Evolutionary conservation across 768 basidiomycete genomes (phyloP).

Genomic region (Suillus weaverae): DNA sequence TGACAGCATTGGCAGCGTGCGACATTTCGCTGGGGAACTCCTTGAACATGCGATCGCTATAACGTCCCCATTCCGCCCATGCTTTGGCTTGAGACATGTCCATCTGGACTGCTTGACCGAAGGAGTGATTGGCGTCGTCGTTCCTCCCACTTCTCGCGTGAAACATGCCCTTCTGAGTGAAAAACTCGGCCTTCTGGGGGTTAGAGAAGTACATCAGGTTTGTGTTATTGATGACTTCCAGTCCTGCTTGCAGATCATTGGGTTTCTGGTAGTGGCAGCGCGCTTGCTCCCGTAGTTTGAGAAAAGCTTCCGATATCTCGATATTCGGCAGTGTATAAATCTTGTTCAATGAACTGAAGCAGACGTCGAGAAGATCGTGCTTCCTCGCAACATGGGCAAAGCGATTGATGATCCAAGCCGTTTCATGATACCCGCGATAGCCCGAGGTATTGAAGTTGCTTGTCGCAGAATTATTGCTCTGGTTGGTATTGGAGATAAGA

Average conservation of each 20-base stretch:
- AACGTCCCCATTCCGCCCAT: slow-evolving; percentile 98
- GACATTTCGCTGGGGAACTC: slow-evolving; percentile 72
- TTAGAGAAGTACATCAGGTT: slow-evolving; percentile 97
- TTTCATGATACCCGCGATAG: slow-evolving; percentile 97
- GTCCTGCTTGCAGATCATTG: slow-evolving; percentile 87
- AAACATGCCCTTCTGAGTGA: slow-evolving; percentile 98
- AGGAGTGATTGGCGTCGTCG: slow-evolving; percentile 89
- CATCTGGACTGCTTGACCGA: slow-evolving; percentile 94
- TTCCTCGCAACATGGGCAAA: slow-evolving; percentile 98
- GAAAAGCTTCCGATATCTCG: slow-evolving; percentile 98
- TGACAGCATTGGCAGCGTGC: slow-evolving; percentile 88
- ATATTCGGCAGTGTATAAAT: slow-evolving; percentile 99
- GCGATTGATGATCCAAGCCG: slow-evolving; percentile 99
- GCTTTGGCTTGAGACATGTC: slow-evolving; percentile 94
- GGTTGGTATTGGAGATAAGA: slow-evolving; percentile 64
- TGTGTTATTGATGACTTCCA: slow-evolving; percentile 99
- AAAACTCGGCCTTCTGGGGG: slow-evolving; percentile 96
- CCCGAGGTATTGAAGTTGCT: slow-evolving; percentile 79
- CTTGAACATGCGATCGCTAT: slow-evolving; percentile 91
- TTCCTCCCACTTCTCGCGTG: slow-evolving; percentile 81
- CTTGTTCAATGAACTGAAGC: slow-evolving; percentile 90
- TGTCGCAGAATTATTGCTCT: slow-evolving; percentile 48
- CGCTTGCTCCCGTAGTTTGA: slow-evolving; percentile 97
- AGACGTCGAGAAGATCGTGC: slow-evolving; percentile 94
- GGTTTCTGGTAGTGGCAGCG: slow-evolving; percentile 97